Base-by-base conservation (phyloP, 2,329 filamentous ascomycete species). In the Fusarium continuum region DNA sequence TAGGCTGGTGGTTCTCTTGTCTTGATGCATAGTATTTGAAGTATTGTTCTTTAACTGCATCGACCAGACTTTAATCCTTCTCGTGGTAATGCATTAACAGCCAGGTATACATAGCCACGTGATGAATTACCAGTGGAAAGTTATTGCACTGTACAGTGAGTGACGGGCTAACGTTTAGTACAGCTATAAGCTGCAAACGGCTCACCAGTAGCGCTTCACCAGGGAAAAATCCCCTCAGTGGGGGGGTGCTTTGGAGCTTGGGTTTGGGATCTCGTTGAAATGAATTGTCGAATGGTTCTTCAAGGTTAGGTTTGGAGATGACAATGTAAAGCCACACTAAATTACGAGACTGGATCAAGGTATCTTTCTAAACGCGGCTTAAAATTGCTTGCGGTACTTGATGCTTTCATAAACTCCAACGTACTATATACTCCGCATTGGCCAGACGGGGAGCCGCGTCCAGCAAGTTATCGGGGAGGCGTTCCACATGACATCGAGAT, bases 91-190 rank as follows among this genome's bases (percentile, higher is more conserved):
- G 20, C 17, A 19, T 14, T 4, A 20, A 25, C 17, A 19, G 31
- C 28, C 19, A 17, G 25, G 32, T 38, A 22, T 16, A 31, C 17
- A 9, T 58, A 53, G 7, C 53, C 55, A 58, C 36, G 55, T 58
- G 55, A 58, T 47, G 28, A 8, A 14, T 48, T 29, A 8, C 28
- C 13, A 13, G 11, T 2, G 28, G 13, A 28, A 29, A 29, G 13
- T 29, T 29, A 29, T 6, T 29, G 28, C 11, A 29, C 28, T 9
- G 13, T 29, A n/a, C 9, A 34, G 47, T 47, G 26, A 29, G 16
- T 19, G n/a, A 17, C 4, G 20, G 40, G 17, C 31, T 38, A 47
- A 32, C 16, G n/a, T 50, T 57, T 31, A 56, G 29, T 17, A 23
- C 19, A 14, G 44, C 22, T 22, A 22, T 32, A 43, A 43, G 35